A percentile compares a stretch with the other conserved stretches of the same genome.
phyloP scores from a whole-genome alignment of 2,329 filamentous ascomycete genomes.

The Geosmithia flava region DNA sequence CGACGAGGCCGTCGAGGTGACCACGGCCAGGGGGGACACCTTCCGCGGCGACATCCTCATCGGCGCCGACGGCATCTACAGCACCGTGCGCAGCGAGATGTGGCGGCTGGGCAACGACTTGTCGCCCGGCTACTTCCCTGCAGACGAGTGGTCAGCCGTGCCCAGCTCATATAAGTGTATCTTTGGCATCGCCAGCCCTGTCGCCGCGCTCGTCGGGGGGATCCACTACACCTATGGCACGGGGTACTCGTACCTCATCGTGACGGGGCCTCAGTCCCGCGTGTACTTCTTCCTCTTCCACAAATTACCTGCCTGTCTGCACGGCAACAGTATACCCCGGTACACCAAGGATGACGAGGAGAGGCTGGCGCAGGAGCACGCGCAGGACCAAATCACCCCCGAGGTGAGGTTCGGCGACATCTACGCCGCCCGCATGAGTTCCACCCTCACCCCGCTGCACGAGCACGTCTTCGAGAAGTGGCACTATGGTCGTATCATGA shows the following conservation, averaged over 20 bases:
- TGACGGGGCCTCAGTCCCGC: conserved; percentile 12
- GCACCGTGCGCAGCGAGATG: conserved; percentile 15
- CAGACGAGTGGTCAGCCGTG: conserved; percentile 6
- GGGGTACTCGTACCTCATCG: conserved; percentile 10
- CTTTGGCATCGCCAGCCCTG: conserved; percentile 20
- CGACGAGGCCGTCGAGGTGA: conserved; percentile 11
- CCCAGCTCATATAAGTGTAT: conserved; percentile 15
- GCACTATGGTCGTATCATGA: conserved; percentile 22
- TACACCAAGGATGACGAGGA: conserved; percentile 10
- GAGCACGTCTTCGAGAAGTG: conserved; percentile 24
- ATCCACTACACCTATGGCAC: conserved; percentile 1
- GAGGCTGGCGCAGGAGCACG: conserved; percentile 1
- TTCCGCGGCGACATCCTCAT: conserved; percentile 18
- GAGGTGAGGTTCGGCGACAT: conserved; percentile 12
- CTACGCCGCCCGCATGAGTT: conserved; percentile 12
- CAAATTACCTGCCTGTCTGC: conserved; percentile 13
- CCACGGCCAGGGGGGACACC: conserved; percentile 14
- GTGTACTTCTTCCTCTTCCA: conserved; percentile 22
- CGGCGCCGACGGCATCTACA: conserved; percentile 24
- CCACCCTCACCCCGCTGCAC: conserved; percentile 17
- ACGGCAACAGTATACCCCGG: conserved; percentile 9
- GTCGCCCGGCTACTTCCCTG: conserved; percentile 10
- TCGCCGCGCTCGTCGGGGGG: conserved; percentile 5
- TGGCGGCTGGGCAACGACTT: conserved; percentile 7
- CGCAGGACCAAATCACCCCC: background rate